Percentiles rank a stretch among this genome's conserved stretches.
Conservation (phyloP, 371 early-diverging fungal genomes). For the Paramicrosporidium saccamoebae region DNA sequence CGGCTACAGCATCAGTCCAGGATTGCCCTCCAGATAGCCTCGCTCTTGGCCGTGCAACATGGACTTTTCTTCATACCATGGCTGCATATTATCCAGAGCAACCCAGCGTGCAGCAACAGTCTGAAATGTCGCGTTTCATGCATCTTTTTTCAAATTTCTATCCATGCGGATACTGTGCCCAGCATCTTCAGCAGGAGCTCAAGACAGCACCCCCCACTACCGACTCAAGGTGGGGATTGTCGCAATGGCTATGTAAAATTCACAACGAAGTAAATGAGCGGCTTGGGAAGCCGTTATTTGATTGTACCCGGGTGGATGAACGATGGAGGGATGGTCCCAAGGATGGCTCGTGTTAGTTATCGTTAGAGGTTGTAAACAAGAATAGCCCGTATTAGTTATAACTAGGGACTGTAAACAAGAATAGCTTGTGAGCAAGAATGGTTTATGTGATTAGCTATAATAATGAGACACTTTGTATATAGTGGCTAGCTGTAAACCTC, state of each 20-base stretch:
- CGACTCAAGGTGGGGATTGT: constrained; percentile 21
- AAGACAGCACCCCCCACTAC: constrained; percentile 47
- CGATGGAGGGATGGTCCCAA: constrained; percentile 62
- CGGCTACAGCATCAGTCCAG: constrained; percentile 3
- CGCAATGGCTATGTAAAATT: constrained; percentile 66
- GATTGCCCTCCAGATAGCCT: constrained; percentile 62
- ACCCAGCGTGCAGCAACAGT: constrained; percentile 38
- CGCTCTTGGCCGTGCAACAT: constrained; percentile 64
- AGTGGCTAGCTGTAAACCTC: too few relatives aligned
- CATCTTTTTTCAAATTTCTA: constrained; percentile 50
- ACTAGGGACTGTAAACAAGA: constrained; percentile 4
- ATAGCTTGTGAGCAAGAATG: too few relatives aligned
- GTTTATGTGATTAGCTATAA: neutral
- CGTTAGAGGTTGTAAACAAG: constrained; percentile 3
- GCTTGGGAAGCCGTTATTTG: constrained; percentile 63
- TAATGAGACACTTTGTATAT: too few relatives aligned
- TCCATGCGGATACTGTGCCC: constrained; percentile 77
- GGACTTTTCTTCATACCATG: constrained; percentile 94
- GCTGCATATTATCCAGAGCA: constrained; percentile 83
- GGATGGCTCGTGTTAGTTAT: constrained; percentile 31
- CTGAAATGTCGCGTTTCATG: constrained; percentile 25
- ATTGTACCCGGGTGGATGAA: constrained; percentile 68
- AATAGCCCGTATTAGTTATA: constrained; percentile 30
- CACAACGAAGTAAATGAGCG: constrained; percentile 90
- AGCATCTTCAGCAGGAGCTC: constrained; percentile 37